Evolutionary conservation across 2,329 filamentous ascomycete genomes (phyloP).

Genomic region (Arthroderma uncinatum): DNA sequence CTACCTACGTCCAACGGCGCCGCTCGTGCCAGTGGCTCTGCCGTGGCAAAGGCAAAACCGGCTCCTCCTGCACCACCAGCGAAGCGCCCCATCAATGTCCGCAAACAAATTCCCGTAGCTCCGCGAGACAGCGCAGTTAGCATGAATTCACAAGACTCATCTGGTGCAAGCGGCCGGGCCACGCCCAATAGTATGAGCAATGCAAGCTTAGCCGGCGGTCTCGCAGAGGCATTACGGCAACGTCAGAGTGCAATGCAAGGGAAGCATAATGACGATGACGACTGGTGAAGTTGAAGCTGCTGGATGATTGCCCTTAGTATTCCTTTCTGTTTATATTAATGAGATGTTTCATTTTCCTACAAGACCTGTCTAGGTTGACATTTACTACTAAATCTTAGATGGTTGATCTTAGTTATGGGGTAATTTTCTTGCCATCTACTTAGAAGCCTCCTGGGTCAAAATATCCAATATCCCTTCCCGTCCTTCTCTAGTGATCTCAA

Average conservation of each 20-base stretch:
- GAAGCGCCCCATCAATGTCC: conserved; percentile 62
- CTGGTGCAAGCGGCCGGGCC: conserved; percentile 54
- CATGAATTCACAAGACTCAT: conserved; percentile 38
- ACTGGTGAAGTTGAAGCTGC: conserved; percentile 44
- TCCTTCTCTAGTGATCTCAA: no score
- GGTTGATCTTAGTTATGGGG: neutral
- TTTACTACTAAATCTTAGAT: neutral
- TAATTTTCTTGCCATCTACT: neutral
- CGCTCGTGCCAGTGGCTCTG: conserved; percentile 22
- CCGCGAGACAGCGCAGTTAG: conserved; percentile 55
- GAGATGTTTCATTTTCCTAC: neutral
- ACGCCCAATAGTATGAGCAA: conserved; percentile 51
- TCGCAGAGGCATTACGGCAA: conserved; percentile 68
- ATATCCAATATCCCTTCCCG: no score
- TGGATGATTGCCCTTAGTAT: conserved; percentile 5
- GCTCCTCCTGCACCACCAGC: conserved; percentile 65
- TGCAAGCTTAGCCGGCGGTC: conserved; percentile 57
- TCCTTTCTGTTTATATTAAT: neutral
- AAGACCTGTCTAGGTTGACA: neutral
- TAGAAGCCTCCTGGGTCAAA: no score
- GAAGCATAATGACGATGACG: conserved; percentile 57
- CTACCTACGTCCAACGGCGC: conserved; percentile 32
- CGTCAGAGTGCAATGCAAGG: conserved; percentile 66
- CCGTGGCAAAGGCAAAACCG: conserved; percentile 50
- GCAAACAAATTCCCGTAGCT: conserved; percentile 56